Base-by-base conservation (phyloP, 2,329 filamentous ascomycete genomes). In the Stagonosporopsis cucurbitacearum region DNA sequence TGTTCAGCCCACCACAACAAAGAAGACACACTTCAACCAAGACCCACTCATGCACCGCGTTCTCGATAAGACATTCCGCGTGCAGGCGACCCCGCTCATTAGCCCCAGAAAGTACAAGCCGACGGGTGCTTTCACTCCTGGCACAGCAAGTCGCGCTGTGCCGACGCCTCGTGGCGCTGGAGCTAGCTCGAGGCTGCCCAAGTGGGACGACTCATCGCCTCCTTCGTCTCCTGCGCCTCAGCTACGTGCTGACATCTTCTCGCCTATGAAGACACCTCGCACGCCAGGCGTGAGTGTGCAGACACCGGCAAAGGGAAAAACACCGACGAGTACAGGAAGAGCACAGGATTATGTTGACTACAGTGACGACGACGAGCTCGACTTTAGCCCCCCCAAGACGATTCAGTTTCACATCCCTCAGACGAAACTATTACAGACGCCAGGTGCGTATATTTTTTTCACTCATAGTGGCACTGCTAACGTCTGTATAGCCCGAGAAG, bases 31-130 rank as follows among this genome's bases (percentile, higher is more conserved):
- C 23, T 26, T 53, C 74, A 79, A 77, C 67, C 85, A 86, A 57
- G 92, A 97, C 70, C 90, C 91, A 2, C 81, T 98, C 8, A 83
- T 99, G 36, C 94, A 98, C 74, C 90, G 90, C 55, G 83, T 98
- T n/a, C 85, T 96, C 5, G 93, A 98, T 80, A 97, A 96, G 77
- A 97, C 90, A 54, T 99, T 96, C 79, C 91, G 94, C 28, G 83
- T 99, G 22, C 91, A 96, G 75, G 92, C 94, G 6, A 99, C 95
- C 9, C 95, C 95, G 0, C 88, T 95, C 64, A 88, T 87, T n/a
- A 88, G 87, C 9, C 79, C 78, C 36, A 73, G 74, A 5, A 79
- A 80, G 55, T 78, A 80, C 62, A 79, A 78, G 25, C 73, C 75
- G 1, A 70, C 69, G 3, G 67, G 68, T 12, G 71, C 67, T 0